Conservation (phyloP, 2,329 filamentous ascomycete genomes). For the Truncatella angustata region DNA sequence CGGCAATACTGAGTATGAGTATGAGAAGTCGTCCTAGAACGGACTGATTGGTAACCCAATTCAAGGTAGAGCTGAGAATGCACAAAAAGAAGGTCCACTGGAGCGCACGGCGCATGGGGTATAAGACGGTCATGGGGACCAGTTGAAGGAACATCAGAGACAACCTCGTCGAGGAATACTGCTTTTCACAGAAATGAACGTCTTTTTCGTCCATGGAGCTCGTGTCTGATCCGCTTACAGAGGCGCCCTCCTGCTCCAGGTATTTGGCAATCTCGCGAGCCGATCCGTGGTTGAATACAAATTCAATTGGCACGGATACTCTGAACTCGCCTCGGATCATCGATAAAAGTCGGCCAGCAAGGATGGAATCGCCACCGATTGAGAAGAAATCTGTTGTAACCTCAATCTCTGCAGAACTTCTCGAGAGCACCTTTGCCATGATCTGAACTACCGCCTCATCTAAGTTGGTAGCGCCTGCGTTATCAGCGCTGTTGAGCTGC, state of each 20-base stretch:
- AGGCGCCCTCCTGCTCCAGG: constrained; percentile 12
- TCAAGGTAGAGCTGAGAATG: constrained; percentile 38
- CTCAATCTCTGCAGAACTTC: constrained; percentile 35
- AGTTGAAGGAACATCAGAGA: constrained; percentile 49
- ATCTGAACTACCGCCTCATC: constrained; percentile 20
- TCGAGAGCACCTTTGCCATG: constrained; percentile 44
- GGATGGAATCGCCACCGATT: constrained; percentile 51
- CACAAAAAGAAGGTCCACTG: constrained; percentile 54
- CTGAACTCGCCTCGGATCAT: constrained; percentile 47
- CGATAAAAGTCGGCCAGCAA: constrained; percentile 51
- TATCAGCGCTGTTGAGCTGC: constrained; percentile 1
- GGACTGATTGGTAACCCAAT: constrained; percentile 36
- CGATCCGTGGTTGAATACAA: constrained; percentile 49
- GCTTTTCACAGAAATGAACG: constrained; percentile 34
- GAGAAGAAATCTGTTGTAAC: constrained; percentile 44
- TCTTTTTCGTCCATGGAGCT: constrained; percentile 14
- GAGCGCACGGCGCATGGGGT: constrained; percentile 48
- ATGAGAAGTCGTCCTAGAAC: constrained; percentile 46
- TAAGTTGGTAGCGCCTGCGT: background rate
- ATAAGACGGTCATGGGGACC: constrained; percentile 46
- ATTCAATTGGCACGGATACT: constrained; percentile 47
- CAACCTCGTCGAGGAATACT: constrained; percentile 48
- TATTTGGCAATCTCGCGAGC: constrained; percentile 36
- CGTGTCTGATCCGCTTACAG: constrained; percentile 11
- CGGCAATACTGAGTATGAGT: constrained; percentile 42